Percentiles rank a stretch among this genome's conserved stretches.
These are phyloP conservation scores for Agaricus subrufescens DNA, from an alignment of 768 basidiomycete species.

Conservation along the genomic window DNA sequence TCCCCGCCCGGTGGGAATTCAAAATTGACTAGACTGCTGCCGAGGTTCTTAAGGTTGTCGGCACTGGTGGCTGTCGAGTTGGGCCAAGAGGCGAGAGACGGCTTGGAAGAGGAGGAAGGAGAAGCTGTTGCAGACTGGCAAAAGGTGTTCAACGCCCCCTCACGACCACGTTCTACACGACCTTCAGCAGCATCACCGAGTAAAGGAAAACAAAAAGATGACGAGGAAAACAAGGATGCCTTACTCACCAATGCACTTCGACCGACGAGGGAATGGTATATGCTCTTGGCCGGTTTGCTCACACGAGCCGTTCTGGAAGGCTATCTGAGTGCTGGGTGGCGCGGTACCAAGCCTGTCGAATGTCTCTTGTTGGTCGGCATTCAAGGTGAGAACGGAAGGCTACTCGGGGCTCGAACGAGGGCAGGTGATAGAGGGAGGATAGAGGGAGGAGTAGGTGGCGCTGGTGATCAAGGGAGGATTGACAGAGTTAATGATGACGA, in stretches of 20 bases:
- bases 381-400: not conserved
- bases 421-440: not conserved
- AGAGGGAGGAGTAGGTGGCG: conserved; percentile 3
- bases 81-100: conserved; percentile 59
- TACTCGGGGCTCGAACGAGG: too few relatives aligned
- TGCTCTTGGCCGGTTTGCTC: conserved; percentile 68
- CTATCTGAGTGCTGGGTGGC: conserved; percentile 80
- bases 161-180: not conserved
- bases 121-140: not conserved
- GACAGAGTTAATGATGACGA: not conserved
- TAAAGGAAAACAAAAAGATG: conserved; percentile 1
- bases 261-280: conserved; percentile 79
- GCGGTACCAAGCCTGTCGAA: conserved; percentile 63
- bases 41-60: conserved; percentile 70
- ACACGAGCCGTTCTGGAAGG: conserved; percentile 85
- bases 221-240: conserved; percentile 20
- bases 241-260: conserved; percentile 45
- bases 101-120: not conserved
- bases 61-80: conserved; percentile 77
- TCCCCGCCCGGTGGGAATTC: conserved; percentile 43
- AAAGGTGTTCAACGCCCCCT: not conserved
- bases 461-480: conserved; percentile 6
- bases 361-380: conserved; percentile 71
- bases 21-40: conserved; percentile 60
- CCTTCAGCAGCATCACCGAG: not conserved